Evolutionary conservation across 306 rosid genomes (phyloP), one percentile per base, ranked within the genome.

Genomic region (Pterocarpus macrocarpus): DNA sequence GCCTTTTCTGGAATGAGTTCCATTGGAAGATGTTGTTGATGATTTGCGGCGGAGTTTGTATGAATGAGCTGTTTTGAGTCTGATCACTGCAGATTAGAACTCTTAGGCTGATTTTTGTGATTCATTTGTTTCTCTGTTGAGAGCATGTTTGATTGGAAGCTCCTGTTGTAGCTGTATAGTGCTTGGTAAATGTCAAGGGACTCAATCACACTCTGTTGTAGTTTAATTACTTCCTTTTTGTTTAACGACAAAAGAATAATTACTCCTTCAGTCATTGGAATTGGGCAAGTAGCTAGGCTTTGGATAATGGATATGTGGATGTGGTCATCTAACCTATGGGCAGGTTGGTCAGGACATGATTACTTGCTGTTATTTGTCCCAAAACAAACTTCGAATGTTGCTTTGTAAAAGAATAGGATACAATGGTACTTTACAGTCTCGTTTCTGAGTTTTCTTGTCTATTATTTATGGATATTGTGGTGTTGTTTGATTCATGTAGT

Each of bases 1-100:
- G 47, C 9, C 33, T 73, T 53, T 22, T 22, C 28, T 22, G 28
- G 28, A 22, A 22, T 35, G 58, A 38, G 52, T 34, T 67, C 44
- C 38, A 30, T 47, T 56, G 39, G 49, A 78, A 56, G 65, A 58
- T 64, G 15, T 47, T 78, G 53, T 30, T 59, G 69, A 80, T 79
- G 28, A 70, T 32, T 58, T 67, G 17, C 57, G 45, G 15, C 64
- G 67, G 22, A 43, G 50, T 58, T 16, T 52, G 17, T 58, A 53
- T 53, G 64, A 35, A 64, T 63, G 50, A 36, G 33, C 43, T 74
- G 66, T 41, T 4, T 73, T 15, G 7, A 14, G 12, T 68, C 49
- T 56, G 33, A 50, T 47, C 28, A 22, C 28, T 22, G 28, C 28
- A 22, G 28, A 22, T 22, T 22, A 22, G 28, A 22, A 22, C 28